Evolutionary conservation across 1,139 yeast genomes (phyloP).

Genomic region (Tardiomyces digboiensis): DNA sequence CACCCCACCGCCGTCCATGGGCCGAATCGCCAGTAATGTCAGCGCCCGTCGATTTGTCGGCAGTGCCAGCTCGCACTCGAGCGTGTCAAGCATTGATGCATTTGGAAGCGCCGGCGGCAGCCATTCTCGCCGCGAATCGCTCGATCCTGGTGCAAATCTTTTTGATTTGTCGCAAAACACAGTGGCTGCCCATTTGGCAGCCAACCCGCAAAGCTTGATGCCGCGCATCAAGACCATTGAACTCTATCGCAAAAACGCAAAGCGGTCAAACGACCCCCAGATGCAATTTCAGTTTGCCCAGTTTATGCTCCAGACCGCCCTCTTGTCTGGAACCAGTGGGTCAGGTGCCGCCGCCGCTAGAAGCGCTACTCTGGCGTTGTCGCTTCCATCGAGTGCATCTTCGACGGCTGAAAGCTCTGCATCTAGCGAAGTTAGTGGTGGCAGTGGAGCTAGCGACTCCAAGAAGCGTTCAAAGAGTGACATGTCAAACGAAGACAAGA

Average conservation of each 20-base stretch:
- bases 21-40: background rate
- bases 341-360: too few species aligned
- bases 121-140: background rate
- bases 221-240: conserved; percentile 85
- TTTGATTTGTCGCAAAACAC: background rate
- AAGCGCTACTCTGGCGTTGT: conserved; percentile 7
- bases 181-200: conserved; percentile 3
- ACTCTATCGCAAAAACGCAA: conserved; percentile 77
- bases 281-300: conserved; percentile 88
- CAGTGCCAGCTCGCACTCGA: background rate
- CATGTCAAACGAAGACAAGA: conserved; percentile 29
- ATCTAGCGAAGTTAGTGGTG: background rate
- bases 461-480: conserved; percentile 2
- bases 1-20: background rate
- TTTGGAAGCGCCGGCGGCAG: background rate
- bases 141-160: background rate
- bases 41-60: background rate
- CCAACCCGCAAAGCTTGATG: conserved; percentile 31
- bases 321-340: conserved; percentile 24
- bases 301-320: conserved; percentile 79
- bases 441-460: background rate
- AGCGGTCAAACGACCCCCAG: conserved; percentile 75
- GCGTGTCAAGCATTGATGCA: background rate
- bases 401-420: background rate
- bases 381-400: conserved; percentile 4